Evolutionary conservation across 192 early-diverging fungal species (phyloP), one percentile per base, ranked within the genome.

Genomic region (Coemansia sp.): DNA sequence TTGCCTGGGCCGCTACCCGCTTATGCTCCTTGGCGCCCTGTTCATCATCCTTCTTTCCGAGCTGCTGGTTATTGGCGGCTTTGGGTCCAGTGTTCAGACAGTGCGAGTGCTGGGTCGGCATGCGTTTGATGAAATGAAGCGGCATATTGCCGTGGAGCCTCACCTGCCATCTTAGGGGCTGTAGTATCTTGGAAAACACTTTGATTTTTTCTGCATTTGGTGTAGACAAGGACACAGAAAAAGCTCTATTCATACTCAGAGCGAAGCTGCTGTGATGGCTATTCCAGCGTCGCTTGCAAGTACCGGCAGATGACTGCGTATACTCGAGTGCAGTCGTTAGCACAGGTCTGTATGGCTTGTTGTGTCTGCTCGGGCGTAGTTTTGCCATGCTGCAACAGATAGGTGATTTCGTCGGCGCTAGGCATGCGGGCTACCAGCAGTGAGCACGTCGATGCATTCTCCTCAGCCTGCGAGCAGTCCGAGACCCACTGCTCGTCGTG

Each of bases 381-480:
- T 38, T 83, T 83, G 26, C 80, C 80, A n/a, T 77, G 67, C 60
- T 83, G 80, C 59, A 83, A 65, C 34, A 83, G 24, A 28, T 77
- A 71, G 13, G 80, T 77, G 46, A 83, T 46, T 33, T 83, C 80
- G 65, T 83, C 72, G 9, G 66, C 80, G 38, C 71, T 74, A 24
- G 80, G 80, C 80, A 83, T 83, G 46, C 66, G 60, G 2, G 80
- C 70, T 4, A 83, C 37, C 24, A 83, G 63, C 55, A 71, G 38
- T 42, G 73, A 69, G 70, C 70, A 72, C 0, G 53, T 33, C 1
- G 68, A 60, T 5, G 48, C 64, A 18, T 77, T 72, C 45, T 83
- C 75, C 35, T 83, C 80, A 0, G 36, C n/a, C 38, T 83, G 80
- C 0, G 67, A 58, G 64, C 75, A 83, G 35, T 83, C 80, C 24